Conservation (phyloP, 495 filamentous ascomycete genomes). For the Rhypophila decipiens region DNA sequence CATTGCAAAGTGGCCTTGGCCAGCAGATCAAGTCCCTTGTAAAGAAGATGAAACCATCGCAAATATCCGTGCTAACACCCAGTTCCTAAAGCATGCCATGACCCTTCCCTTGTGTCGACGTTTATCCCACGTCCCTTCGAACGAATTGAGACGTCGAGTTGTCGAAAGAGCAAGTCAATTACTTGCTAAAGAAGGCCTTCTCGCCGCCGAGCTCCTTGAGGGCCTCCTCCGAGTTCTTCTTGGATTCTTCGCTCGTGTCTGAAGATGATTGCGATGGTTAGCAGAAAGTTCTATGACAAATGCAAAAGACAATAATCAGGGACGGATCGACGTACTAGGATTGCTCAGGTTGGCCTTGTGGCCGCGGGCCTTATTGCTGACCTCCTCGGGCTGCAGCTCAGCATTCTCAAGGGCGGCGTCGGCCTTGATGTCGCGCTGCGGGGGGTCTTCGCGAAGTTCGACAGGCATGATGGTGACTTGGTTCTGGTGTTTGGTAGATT, state of each 20-base stretch:
- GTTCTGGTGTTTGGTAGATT: no score
- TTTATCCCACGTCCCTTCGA: no score
- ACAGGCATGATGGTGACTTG: constrained; percentile 13
- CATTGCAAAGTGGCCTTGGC: no score
- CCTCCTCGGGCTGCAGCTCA: constrained; percentile 7
- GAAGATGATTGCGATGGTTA: not conserved
- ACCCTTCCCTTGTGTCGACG: no score
- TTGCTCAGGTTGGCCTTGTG: constrained; percentile 13
- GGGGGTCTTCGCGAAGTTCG: constrained; percentile 8
- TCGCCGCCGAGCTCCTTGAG: constrained; percentile 12
- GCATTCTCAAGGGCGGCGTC: constrained; percentile 11
- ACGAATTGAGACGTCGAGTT: no score
- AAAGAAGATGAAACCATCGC: no score
- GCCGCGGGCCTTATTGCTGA: constrained; percentile 11
- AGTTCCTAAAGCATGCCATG: no score
- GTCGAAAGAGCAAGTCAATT: no score
- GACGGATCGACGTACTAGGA: constrained; percentile 2
- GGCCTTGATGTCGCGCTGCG: constrained; percentile 8
- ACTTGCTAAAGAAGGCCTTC: constrained; percentile 14
- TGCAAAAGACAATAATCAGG: no score
- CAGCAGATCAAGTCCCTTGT: no score
- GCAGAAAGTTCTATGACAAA: not conserved
- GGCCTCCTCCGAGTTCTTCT: constrained; percentile 9
- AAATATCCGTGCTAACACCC: no score
- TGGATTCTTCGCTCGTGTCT: constrained; percentile 16